Evolutionary conservation across 441 rosid genomes (phyloP).

Genomic region (Isatis lusitanica): DNA sequence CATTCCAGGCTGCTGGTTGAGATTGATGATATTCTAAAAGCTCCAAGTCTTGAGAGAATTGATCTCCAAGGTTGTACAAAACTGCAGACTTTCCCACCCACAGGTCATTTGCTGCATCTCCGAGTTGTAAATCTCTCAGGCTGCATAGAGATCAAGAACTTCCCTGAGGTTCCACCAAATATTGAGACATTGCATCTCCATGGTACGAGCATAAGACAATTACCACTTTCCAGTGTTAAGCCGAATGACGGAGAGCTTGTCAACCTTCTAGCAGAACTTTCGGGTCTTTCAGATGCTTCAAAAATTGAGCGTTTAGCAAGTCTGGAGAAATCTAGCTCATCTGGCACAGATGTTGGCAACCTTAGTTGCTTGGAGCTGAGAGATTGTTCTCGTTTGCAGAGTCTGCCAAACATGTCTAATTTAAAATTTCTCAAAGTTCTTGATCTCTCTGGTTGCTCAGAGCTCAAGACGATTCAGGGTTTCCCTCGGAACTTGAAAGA

Average conservation of each 20-base stretch:
- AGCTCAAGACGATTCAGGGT: not conserved
- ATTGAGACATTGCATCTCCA: constrained; percentile 3
- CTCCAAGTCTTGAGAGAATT: constrained; percentile 17
- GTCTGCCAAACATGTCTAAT: constrained; percentile 10
- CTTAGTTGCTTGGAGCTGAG: constrained; percentile 17
- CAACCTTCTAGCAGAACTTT: not conserved
- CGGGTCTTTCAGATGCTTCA: not conserved
- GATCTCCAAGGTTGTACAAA: constrained; percentile 22
- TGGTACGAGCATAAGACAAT: not conserved
- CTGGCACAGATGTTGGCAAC: not conserved
- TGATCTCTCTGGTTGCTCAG: constrained; percentile 24
- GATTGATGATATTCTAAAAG: not conserved
- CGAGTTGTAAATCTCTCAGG: constrained; percentile 15
- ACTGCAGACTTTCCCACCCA: constrained; percentile 10
- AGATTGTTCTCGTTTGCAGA: constrained; percentile 10
- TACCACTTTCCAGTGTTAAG: not conserved
- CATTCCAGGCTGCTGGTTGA: not conserved
- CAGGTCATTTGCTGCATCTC: not conserved
- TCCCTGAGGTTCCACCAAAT: constrained; percentile 17
- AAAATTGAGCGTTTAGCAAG: not conserved
- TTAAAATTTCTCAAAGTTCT: constrained; percentile 16
- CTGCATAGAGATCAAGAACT: not conserved
- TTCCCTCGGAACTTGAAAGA: constrained; percentile 13
- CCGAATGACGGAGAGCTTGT: not conserved
- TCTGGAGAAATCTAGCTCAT: not conserved